Base-by-base conservation (phyloP, 768 basidiomycete species). In the Russula emetica region DNA sequence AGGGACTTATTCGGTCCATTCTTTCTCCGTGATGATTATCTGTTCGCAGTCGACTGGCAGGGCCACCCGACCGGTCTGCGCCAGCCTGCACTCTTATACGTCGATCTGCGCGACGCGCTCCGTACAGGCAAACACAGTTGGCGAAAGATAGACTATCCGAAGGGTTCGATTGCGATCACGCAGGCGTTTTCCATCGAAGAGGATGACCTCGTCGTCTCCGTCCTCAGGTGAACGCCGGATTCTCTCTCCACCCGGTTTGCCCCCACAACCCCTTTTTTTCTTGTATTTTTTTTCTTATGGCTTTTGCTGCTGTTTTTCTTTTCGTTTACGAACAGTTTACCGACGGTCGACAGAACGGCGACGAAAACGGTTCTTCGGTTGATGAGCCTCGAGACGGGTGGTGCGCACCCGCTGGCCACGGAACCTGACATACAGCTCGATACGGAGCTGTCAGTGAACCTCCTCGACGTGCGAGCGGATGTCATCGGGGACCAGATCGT, bases 171-270 rank as follows among this genome's bases (percentile, higher is more conserved):
- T 22, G 58, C 63, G 28, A 60, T 64, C 58, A 60, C 58, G 13
- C 63, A 64, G 38, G 63, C 58, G 47, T 64, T 55, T 38, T 55
- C 55, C 8, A 42, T 55, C 9, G 38, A 60, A 32, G 47, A 59
- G 47, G 58, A 64, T 34, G 63, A 64, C 63, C 63, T 64, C 36
- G 54, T 64, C 38, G 63, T 64, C 16, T 60, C 63, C 22, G 53
- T 60, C 47, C 58, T 64, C 63, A 60, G 63, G 63, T 64, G 54
- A 54, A 50, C 14, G 18, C 20, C 28, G 14, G 8, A 20, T 47
- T 28, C 24, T 40, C 36, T 55, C 53, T 55, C 34, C n/a, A 36
- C n/a, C n/a, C n/a, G 20, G n/a, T 32, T 22, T 24, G 34, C 13
- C 32, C 16, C 47, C 28, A 49, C 52, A 22, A 13, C 20, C 26